These are phyloP conservation scores for Salvia hispanica DNA, from an alignment of 257 asterid species.

Conservation along the genomic window DNA sequence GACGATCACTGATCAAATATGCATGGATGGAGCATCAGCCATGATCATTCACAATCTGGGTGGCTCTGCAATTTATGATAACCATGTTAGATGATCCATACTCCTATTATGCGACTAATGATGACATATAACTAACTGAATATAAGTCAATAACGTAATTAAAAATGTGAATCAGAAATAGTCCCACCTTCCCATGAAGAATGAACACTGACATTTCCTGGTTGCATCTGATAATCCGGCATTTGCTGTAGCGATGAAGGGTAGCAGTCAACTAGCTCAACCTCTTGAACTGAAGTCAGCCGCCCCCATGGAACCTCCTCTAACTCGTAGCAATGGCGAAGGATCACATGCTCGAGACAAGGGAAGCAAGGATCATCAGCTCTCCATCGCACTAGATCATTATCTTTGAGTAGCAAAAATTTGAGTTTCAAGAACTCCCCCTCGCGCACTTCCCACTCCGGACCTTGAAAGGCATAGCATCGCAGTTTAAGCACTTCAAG, in stretches of 20 bases:
- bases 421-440: slow-evolving; percentile 4
- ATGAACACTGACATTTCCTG: slow-evolving; percentile 12
- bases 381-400: slow-evolving; percentile 13
- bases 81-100: neutral
- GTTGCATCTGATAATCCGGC: slow-evolving; percentile 5
- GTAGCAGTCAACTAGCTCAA: slow-evolving; percentile 11
- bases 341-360: neutral
- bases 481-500: slow-evolving; percentile 29
- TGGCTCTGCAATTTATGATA: neutral
- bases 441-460: neutral
- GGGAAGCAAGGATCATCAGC: neutral
- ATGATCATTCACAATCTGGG: neutral
- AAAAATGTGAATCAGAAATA: neutral
- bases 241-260: slow-evolving; percentile 1
- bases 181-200: slow-evolving; percentile 2
- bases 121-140: neutral
- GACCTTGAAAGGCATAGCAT: slow-evolving; percentile 29
- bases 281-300: neutral
- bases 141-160: neutral
- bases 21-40: too few relatives aligned
- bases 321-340: slow-evolving; percentile 19
- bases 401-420: slow-evolving; percentile 12
- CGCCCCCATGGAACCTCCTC: neutral
- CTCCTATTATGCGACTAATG: neutral
- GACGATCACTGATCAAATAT: too few relatives aligned